phyloP scores from a whole-genome alignment of 139 green algal genomes.

The Yamagishiella unicocca region DNA sequence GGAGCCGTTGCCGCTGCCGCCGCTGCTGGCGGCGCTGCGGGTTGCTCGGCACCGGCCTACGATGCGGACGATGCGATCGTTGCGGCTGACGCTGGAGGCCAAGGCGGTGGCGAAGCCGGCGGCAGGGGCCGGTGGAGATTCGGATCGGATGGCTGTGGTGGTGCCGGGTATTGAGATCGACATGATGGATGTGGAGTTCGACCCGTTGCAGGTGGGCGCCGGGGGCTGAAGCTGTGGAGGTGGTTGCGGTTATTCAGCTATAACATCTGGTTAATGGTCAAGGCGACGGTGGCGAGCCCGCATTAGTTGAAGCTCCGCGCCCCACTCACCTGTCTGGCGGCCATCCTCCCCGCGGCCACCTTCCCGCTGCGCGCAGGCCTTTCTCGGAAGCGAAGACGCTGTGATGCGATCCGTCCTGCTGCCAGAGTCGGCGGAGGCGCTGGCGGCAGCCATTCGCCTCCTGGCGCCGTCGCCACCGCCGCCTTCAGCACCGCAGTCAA shows the following conservation, averaged over 20 bases:
- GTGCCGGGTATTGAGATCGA: constrained; percentile 21
- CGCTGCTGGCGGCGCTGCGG: not conserved
- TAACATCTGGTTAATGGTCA: not conserved
- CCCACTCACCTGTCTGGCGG: not conserved
- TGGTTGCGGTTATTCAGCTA: not conserved
- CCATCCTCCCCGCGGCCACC: not conserved
- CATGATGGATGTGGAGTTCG: constrained; percentile 21
- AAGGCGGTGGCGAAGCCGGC: not conserved
- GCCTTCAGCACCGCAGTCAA: not conserved
- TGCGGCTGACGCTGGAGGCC: not conserved
- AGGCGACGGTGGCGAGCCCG: not conserved
- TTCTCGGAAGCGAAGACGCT: not conserved
- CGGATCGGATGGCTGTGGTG: not conserved
- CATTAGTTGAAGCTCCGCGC: not conserved
- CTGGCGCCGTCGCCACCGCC: not conserved
- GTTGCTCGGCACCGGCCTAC: not conserved
- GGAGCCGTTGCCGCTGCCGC: constrained; percentile 16
- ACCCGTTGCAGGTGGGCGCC: constrained; percentile 10
- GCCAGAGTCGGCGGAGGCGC: constrained; percentile 9
- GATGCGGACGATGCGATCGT: constrained; percentile 1
- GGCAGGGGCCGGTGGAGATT: not conserved
- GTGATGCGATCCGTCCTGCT: not conserved
- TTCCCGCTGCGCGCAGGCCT: not conserved
- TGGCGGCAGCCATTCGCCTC: not conserved
- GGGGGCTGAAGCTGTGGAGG: not conserved